Conservation (phyloP, 495 filamentous ascomycete species). For the Trichocladium uniseriatum region DNA sequence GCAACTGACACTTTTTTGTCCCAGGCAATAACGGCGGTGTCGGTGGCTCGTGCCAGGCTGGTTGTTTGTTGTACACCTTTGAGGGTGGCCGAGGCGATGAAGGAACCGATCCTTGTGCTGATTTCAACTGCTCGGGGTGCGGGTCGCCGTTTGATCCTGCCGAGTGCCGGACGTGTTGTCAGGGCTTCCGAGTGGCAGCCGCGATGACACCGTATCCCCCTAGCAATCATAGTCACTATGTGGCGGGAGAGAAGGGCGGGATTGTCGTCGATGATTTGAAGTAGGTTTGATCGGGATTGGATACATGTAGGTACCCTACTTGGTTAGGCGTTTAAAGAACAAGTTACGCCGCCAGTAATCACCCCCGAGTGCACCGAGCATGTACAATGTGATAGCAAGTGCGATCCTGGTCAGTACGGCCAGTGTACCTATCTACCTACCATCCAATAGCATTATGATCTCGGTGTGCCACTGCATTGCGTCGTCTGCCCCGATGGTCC, state of each 20-base stretch:
- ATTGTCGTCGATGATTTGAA: neutral
- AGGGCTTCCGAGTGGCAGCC: neutral
- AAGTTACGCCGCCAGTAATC: too few relatives aligned
- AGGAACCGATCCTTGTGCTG: neutral
- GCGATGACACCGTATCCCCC: neutral
- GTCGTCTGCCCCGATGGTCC: too few relatives aligned
- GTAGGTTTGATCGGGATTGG: too few relatives aligned
- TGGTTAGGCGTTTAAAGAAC: too few relatives aligned
- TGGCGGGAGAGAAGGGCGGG: neutral
- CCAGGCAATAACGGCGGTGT: slow-evolving; percentile 7
- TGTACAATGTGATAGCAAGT: too few relatives aligned
- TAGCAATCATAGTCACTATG: slow-evolving; percentile 4
- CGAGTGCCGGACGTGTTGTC: neutral
- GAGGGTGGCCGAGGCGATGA: slow-evolving; percentile 1
- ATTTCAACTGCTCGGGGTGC: neutral
- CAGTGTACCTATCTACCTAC: too few relatives aligned
- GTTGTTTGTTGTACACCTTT: slow-evolving; percentile 7
- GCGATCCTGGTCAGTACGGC: too few relatives aligned
- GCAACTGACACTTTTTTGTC: neutral
- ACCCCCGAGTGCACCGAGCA: too few relatives aligned
- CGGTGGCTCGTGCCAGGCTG: slow-evolving; percentile 1
- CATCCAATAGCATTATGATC: too few relatives aligned
- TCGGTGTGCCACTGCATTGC: too few relatives aligned
- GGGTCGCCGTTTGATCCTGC: neutral
- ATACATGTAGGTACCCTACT: too few relatives aligned